A percentile compares a stretch with the other conserved stretches of the same genome.
phyloP scores from a whole-genome alignment of 2,329 filamentous ascomycete species.

The Claviceps monticola region DNA sequence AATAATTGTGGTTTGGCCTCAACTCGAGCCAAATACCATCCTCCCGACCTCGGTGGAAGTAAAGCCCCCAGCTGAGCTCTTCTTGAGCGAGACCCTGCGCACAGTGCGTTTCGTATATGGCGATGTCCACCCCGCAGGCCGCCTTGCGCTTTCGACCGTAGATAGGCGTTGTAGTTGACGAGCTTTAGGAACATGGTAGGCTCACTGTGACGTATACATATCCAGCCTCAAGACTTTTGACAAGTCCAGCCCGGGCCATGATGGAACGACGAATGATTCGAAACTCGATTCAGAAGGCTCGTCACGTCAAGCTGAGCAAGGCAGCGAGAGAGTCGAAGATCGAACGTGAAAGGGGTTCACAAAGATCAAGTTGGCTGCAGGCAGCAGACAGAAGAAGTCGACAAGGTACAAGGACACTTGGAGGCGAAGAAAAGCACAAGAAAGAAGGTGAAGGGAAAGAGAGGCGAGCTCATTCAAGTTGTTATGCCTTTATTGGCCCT shows the following conservation, averaged over 20 bases:
- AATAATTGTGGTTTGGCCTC: not conserved
- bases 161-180: not conserved
- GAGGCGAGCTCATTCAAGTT: too few species aligned
- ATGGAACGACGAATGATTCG: not conserved
- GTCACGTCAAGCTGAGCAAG: too few species aligned
- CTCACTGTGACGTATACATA: conserved; percentile 6
- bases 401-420: too few species aligned
- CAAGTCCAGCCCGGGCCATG: not conserved
- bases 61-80: conserved; percentile 24
- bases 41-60: conserved; percentile 16
- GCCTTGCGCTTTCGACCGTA: not conserved
- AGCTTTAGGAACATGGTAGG: not conserved
- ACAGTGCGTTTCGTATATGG: conserved; percentile 10
- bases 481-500: too few species aligned
- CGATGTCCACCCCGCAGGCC: conserved; percentile 7
- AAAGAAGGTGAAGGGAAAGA: too few species aligned
- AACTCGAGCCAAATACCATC: conserved; percentile 16
- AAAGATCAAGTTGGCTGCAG: too few species aligned
- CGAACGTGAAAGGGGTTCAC: not conserved
- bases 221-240: conserved; percentile 4
- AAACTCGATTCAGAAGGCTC: too few species aligned
- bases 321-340: too few species aligned
- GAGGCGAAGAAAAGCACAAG: too few species aligned
- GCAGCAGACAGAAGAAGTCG: too few species aligned
- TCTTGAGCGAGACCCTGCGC: conserved; percentile 11